Evolutionary conservation across 352 stramenopile genomes (phyloP), one percentile per base, ranked within the genome.

Genomic region (Phytophthora cactorum): DNA sequence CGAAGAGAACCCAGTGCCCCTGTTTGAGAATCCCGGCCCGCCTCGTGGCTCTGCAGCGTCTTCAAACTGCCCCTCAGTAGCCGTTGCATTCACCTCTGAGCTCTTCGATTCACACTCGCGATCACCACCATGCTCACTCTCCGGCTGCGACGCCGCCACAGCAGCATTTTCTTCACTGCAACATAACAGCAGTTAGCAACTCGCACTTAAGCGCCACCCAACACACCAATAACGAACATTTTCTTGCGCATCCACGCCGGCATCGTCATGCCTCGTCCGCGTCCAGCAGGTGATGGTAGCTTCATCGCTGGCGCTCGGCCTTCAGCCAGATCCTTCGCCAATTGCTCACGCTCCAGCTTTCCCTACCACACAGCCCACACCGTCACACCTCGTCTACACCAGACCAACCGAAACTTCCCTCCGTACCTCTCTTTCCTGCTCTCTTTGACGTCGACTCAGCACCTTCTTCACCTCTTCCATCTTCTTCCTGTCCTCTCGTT

Each of bases 191-290:
- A 52, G 12, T 66, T 38, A 72, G 39, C 28, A 59, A 58, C 76
- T 50, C 34, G 36, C 43, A 49, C 32, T 41, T 5, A 55, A 45
- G 59, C 41, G 36, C 31, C 27, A 51, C 4, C 8, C 17, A 64
- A 27, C 15, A 41, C 12, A 53, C 11, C 41, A 36, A 59, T 10
- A 1, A 84, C 80, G 43, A 70, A 93, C 87, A 94, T 93, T 68
- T 95, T 95, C 76, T 97, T 97, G 57, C 80, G 88, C 87, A 98
- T 97, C 92, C 92, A 98, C 34, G 92, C 91, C 14, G 92, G 92
- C 65, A 98, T 80, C 8, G 94, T 97, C 82, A 98, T 92, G 44
- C 91, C 89, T 36, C 90, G 84, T 11, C 92, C 92, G 12, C 89
- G 85, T 41, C 91, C 91, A 41, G 83, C 83, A 53, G 86, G 71